Base-by-base conservation (phyloP, 179 eudicot species). In the Kewa caespitosa region DNA sequence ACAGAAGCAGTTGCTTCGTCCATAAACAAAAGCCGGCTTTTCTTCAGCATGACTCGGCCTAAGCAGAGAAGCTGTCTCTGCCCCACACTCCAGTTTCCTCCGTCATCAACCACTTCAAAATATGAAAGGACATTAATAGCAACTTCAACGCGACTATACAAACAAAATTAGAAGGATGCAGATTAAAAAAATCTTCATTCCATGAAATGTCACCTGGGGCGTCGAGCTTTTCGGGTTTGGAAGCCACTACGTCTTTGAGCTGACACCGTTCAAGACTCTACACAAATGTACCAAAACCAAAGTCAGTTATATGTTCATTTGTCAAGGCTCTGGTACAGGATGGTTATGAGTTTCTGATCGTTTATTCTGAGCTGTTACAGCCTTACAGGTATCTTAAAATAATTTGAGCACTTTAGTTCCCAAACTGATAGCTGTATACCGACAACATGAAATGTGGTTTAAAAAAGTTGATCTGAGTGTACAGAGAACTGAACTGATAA, bases 1-100 rank as follows among this genome's bases (percentile, higher is more conserved):
- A 94, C 97, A 6, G 97, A 94, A 18, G 98, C 98, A 12, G 98
- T 94, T 8, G 98, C 98, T 84, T 94, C 98, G 41, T 94, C 98
- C 98, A 94, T 89, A 55, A 94, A 92, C 80, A 94, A 60, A 30
- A 94, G 84, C 48, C 91, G 78, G 85, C 97, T 94, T 41, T 33
- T 88, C 83, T 94, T 94, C 34, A 94, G 84, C 94, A 94, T 88
- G 23, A 94, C 97, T 70, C 98, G 76, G 72, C 97, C 97, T 74
- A 94, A 77, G 81, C 98, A 92, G 4, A 94, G 87, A 50, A 94
- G 97, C 71, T 94, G 97, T 78, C 95, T 90, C 79, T 94, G 97
- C 70, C 98, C 98, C 55, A 92, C 95, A 20, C 98, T 94, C 98
- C 98, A 94, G 75, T 94, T 94, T 32, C 91, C 97, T 65, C 98